Conservation (phyloP, 2,329 filamentous ascomycete species). For the Cladorrhinum sp. region DNA sequence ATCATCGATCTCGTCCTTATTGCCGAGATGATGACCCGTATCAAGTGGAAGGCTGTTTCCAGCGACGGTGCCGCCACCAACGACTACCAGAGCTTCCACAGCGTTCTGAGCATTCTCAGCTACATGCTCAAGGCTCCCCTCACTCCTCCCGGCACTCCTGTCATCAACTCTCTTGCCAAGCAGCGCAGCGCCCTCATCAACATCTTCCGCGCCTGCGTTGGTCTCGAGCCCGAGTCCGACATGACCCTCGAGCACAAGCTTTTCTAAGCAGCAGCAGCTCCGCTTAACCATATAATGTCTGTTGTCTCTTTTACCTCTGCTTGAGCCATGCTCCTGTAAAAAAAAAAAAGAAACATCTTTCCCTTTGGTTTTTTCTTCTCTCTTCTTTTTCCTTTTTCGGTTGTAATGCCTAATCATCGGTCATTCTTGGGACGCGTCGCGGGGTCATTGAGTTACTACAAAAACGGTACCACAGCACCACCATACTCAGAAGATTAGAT, state of each 20-base stretch:
- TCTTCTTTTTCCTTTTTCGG: not conserved
- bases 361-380: not conserved
- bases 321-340: not conserved
- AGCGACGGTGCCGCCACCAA: conserved; percentile 50
- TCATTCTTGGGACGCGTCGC: not conserved
- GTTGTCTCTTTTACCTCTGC: not conserved
- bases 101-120: conserved; percentile 92
- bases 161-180: conserved; percentile 93
- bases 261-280: conserved; percentile 54
- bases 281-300: not conserved
- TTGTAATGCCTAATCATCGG: not conserved
- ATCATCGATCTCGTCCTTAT: conserved; percentile 96
- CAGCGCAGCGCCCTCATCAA: conserved; percentile 93
- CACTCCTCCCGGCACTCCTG: conserved; percentile 90
- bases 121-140: conserved; percentile 98
- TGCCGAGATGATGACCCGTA: conserved; percentile 97
- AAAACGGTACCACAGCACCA: not conserved
- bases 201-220: conserved; percentile 97
- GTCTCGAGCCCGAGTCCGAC: conserved; percentile 93
- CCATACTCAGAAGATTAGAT: not conserved
- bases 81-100: conserved; percentile 92
- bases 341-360: not conserved
- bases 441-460: not conserved
- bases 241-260: conserved; percentile 99
- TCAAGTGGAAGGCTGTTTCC: conserved; percentile 75